Conservation (phyloP, 2,329 filamentous ascomycete genomes). For the Penicillium sp. region DNA sequence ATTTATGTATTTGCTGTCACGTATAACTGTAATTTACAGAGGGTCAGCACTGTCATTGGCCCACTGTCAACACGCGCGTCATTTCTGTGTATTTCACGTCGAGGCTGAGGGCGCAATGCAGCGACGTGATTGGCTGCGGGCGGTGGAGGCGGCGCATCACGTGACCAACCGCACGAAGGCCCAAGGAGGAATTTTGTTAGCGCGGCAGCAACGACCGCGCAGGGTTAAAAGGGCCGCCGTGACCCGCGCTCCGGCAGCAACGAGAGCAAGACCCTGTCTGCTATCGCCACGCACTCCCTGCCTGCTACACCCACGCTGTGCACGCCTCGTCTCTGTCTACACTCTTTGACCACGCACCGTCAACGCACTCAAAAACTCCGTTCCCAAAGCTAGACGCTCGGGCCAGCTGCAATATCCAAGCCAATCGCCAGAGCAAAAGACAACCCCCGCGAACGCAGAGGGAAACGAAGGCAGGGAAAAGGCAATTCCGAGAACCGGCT, state of each 20-base stretch:
- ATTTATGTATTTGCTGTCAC: background rate
- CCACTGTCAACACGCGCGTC: background rate
- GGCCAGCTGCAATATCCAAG: background rate
- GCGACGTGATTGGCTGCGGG: background rate
- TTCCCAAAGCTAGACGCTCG: background rate
- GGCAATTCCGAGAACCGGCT: background rate
- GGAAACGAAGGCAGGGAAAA: background rate
- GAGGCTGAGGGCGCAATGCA: background rate
- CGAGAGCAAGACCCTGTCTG: slow-evolving; percentile 2
- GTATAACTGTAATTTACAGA: background rate
- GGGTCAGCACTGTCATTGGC: background rate
- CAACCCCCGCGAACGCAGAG: background rate
- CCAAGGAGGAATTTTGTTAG: slow-evolving; percentile 12
- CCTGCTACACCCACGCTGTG: background rate
- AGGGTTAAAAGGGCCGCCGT: slow-evolving; percentile 36
- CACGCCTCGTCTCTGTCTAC: background rate
- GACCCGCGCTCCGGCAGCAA: slow-evolving; percentile 15
- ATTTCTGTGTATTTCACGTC: background rate
- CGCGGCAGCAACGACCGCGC: slow-evolving; percentile 16
- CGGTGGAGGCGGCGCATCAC: background rate
- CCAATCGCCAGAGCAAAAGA: background rate
- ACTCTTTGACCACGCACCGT: slow-evolving; percentile 3
- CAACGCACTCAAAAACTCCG: background rate
- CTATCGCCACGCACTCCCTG: background rate
- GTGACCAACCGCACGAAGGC: background rate